phyloP scores from a whole-genome alignment of 345 rosid genomes.

The Streptanthus diversifolius region DNA sequence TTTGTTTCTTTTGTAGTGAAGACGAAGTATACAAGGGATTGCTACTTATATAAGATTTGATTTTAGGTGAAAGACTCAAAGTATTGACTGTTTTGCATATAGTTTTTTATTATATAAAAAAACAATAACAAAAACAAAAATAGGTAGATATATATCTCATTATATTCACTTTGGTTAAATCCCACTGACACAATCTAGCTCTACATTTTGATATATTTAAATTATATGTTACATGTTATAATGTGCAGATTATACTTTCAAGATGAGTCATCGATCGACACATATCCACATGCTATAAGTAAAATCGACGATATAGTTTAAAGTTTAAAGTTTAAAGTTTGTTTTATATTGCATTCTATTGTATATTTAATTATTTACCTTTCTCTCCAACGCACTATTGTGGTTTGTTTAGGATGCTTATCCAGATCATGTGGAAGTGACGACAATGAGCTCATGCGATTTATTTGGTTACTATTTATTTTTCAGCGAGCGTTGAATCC shows the following conservation, averaged over 20 bases:
- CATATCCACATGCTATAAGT: slow-evolving; percentile 10
- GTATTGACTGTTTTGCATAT: neutral
- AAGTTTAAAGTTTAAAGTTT: neutral
- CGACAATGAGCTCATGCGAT: slow-evolving; percentile 10
- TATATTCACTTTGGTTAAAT: neutral
- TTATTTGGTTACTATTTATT: neutral
- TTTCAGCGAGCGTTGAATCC: slow-evolving; percentile 16
- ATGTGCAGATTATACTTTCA: neutral
- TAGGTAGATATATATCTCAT: neutral
- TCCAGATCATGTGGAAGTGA: slow-evolving; percentile 10
- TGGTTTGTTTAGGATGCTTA: slow-evolving; percentile 3
- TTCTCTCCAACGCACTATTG: slow-evolving; percentile 3
- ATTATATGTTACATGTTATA: neutral
- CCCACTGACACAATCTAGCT: slow-evolving; percentile 20
- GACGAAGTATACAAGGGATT: neutral
- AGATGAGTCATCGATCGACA: slow-evolving; percentile 16
- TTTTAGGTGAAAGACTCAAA: slow-evolving; percentile 9
- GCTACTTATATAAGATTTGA: slow-evolving; percentile 18
- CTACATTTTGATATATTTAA: neutral
- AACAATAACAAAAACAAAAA: neutral
- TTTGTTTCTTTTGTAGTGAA: neutral
- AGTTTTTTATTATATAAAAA: too few species aligned
- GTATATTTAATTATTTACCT: neutral
- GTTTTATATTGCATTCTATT: neutral
- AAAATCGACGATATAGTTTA: neutral